Base-by-base conservation (phyloP, 108 stramenopile species). In the Pelagomonas calceolata region DNA sequence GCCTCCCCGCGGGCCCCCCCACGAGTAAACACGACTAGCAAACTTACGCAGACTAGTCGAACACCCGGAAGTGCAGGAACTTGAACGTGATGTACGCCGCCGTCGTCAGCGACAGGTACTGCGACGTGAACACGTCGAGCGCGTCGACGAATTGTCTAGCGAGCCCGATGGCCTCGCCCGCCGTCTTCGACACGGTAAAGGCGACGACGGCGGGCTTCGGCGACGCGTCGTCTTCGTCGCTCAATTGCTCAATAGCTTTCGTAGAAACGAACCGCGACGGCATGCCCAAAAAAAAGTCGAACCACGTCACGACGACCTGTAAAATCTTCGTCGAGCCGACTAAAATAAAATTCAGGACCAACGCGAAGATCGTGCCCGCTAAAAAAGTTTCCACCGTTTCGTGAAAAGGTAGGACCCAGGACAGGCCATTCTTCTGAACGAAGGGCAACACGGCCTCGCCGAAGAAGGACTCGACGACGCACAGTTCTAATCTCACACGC, bases 391-490 rank as follows among this genome's bases (percentile, higher is more conserved):
- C 64, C 14, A 66, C 88, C 7, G 89, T 92, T 73, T 94, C 94
- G 75, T 94, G 94, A 34, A 89, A 64, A 0, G 94, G 94, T 32
- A 94, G 71, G 12, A 94, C 82, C 94, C 94, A 94, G 43, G 67
- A 81, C 32, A 92, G 64, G 32, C 94, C 94, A 78, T 94, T 92
- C 78, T 89, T 70, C 74, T 81, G 64, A 31, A 94, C 87, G 75
- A 94, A 94, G 16, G 94, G 94, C 45, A 90, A 89, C 10, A 94
- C 87, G 15, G 94, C 94, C 77, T 94, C 94, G 68, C 91, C 89
- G 78, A 94, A 91, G 75, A 91, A 94, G 67, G 78, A 80, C 80
- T 94, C 94, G 3, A 94, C 90, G 16, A 94, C 94, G 76, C 94
- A 94, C 33, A 94, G 75, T 73, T 94, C 94, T 64, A 94, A 71